These are phyloP conservation scores for Blastocystis sp. DNA, from an alignment of 352 stramenopile genomes.

Conservation along the genomic window DNA sequence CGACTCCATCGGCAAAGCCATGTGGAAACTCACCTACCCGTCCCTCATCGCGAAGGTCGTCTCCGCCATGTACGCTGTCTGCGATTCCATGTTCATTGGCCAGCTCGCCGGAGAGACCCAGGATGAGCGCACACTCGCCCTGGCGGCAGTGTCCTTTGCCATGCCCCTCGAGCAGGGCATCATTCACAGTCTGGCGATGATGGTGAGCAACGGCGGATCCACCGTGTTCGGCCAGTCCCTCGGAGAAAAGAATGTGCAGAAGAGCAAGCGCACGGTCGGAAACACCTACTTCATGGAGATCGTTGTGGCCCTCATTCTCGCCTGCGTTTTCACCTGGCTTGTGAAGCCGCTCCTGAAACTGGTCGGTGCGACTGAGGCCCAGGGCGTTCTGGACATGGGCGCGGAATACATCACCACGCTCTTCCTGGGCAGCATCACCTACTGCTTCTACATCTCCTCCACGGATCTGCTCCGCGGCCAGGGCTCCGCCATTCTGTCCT, in stretches of 20 bases:
- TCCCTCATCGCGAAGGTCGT: conserved; percentile 63
- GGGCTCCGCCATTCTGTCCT: conserved; percentile 43
- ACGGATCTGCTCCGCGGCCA: conserved; percentile 61
- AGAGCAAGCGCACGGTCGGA: conserved; percentile 27
- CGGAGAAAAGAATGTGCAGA: conserved; percentile 51
- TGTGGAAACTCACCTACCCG: conserved; percentile 67
- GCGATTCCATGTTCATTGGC: conserved; percentile 61
- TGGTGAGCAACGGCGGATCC: conserved; percentile 57
- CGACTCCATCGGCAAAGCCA: conserved; percentile 52
- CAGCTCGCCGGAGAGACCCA: conserved; percentile 55
- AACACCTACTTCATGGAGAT: conserved; percentile 66
- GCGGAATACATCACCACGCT: conserved; percentile 17
- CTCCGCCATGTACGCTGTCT: conserved; percentile 40
- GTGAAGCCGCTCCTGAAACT: conserved; percentile 43
- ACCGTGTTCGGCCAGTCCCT: conserved; percentile 45
- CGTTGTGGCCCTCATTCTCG: conserved; percentile 25
- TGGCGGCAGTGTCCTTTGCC: conserved; percentile 45
- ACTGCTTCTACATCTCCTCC: conserved; percentile 40
- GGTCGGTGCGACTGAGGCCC: conserved; percentile 1
- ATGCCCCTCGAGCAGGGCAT: conserved; percentile 64
- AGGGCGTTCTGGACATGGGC: conserved; percentile 5
- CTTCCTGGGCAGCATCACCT: conserved; percentile 50
- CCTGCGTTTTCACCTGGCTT: neutral
- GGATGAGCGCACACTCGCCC: conserved; percentile 13
- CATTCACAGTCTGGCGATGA: conserved; percentile 57